These are phyloP conservation scores for Aleurites moluccanus DNA, from an alignment of 441 rosid genomes.

Conservation along the genomic window DNA sequence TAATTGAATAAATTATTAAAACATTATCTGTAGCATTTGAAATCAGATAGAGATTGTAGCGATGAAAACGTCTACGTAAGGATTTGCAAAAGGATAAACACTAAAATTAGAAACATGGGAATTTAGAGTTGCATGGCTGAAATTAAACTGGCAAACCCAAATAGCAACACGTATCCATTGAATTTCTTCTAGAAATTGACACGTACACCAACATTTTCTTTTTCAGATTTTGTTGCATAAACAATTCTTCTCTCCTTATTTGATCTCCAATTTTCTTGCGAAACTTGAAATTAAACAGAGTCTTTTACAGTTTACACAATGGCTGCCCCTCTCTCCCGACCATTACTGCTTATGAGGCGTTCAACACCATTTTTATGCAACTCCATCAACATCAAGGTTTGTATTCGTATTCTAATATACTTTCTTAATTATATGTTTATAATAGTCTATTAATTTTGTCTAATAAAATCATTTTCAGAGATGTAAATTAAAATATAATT, in stretches of 20 bases:
- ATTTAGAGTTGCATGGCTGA: background rate
- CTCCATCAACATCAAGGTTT: conserved; percentile 19
- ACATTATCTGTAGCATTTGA: too few relatives aligned
- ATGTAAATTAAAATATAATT: too few relatives aligned
- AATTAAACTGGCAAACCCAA: background rate
- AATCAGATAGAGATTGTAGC: too few relatives aligned
- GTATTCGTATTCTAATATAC: background rate
- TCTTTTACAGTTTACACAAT: too few relatives aligned
- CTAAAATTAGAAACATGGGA: too few relatives aligned
- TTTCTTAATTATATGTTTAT: too few relatives aligned
- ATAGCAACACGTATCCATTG: background rate
- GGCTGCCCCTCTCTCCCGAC: background rate
- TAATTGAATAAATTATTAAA: too few relatives aligned
- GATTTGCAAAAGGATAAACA: too few relatives aligned
- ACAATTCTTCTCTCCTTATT: background rate
- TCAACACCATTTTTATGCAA: conserved; percentile 10
- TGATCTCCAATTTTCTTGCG: background rate
- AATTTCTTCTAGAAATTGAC: background rate
- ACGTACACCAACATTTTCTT: background rate
- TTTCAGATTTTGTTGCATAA: too few relatives aligned
- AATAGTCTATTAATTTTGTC: too few relatives aligned
- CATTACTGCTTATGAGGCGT: background rate
- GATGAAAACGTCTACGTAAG: too few relatives aligned
- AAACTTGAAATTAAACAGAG: background rate
- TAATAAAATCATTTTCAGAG: too few relatives aligned